A percentile compares a stretch with the other conserved stretches of the same genome.
Evolutionary conservation across 768 basidiomycete genomes (phyloP).

Genomic region (Tulasnella sp.): DNA sequence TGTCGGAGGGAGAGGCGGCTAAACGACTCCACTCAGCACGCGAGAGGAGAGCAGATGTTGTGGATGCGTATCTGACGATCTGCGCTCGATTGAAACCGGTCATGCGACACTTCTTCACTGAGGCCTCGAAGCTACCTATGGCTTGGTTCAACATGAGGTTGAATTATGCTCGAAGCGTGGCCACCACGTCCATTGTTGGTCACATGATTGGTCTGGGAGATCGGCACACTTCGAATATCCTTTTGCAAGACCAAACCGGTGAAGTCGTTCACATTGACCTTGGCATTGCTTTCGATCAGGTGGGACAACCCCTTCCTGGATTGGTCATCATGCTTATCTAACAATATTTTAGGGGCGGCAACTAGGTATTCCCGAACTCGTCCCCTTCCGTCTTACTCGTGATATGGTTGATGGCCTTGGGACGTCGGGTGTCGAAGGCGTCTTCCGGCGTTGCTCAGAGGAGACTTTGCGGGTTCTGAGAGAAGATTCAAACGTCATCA

Average conservation of each 20-base stretch:
- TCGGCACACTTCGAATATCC: conserved; percentile 86
- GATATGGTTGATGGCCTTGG: conserved; percentile 96
- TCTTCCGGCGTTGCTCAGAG: conserved; percentile 92
- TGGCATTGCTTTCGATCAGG: conserved; percentile 95
- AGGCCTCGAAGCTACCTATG: conserved; percentile 80
- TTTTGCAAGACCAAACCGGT: conserved; percentile 75
- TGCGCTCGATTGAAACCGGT: conserved; percentile 65
- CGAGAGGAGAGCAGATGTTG: conserved; percentile 25
- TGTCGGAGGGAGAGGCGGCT: conserved; percentile 38
- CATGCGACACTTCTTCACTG: conserved; percentile 91
- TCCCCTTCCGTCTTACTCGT: conserved; percentile 91
- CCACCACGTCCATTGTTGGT: conserved; percentile 90
- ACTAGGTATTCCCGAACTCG: conserved; percentile 73
- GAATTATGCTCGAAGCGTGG: conserved; percentile 86
- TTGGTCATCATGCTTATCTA: background rate
- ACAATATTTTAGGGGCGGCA: conserved; percentile 60
- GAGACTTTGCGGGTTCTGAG: conserved; percentile 90
- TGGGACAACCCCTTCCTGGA: conserved; percentile 36
- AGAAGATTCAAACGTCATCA: conserved; percentile 76
- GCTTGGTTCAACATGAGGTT: conserved; percentile 90
- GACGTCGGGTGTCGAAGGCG: conserved; percentile 71
- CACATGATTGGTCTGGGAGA: conserved; percentile 91
- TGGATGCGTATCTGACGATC: conserved; percentile 39
- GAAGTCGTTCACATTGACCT: conserved; percentile 95
- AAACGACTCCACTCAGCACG: conserved; percentile 36